phyloP scores from a whole-genome alignment of 1,139 yeast species.

The Scheffersomyces insectosa region DNA sequence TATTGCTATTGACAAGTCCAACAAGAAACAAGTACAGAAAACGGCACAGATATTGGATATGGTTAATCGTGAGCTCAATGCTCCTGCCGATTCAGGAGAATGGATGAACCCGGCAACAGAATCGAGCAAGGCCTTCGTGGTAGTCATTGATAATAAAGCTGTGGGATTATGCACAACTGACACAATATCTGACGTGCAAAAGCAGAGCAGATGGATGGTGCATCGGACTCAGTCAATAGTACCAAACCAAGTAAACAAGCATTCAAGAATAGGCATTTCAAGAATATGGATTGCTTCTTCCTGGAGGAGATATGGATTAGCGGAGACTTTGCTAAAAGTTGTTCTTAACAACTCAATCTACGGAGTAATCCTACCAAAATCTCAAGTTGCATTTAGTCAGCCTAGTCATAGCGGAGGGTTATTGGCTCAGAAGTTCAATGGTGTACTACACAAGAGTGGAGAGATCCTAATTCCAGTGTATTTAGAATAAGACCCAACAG shows the following conservation, averaged over 20 bases:
- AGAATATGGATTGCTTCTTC: slow-evolving; percentile 62
- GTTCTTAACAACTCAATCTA: slow-evolving; percentile 48
- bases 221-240: slow-evolving; percentile 33
- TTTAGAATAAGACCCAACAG: slow-evolving; percentile 20
- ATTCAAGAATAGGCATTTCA: slow-evolving; percentile 54
- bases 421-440: slow-evolving; percentile 54
- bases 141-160: slow-evolving; percentile 39
- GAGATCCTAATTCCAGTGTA: slow-evolving; percentile 54
- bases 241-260: slow-evolving; percentile 30
- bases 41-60: slow-evolving; percentile 36
- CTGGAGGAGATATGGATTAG: slow-evolving; percentile 56
- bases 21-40: slow-evolving; percentile 18
- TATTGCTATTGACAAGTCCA: slow-evolving; percentile 13
- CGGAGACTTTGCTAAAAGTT: slow-evolving; percentile 39
- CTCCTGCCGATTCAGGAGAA: slow-evolving; percentile 50
- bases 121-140: slow-evolving; percentile 49
- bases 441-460: slow-evolving; percentile 51
- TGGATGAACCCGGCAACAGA: slow-evolving; percentile 38
- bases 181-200: slow-evolving; percentile 19
- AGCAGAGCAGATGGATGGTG: slow-evolving; percentile 51
- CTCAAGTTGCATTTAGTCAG: slow-evolving; percentile 66
- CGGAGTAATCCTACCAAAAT: slow-evolving; percentile 45
- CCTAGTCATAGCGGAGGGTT: slow-evolving; percentile 64
- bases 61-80: slow-evolving; percentile 62
- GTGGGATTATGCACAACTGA: slow-evolving; percentile 57